phyloP scores from a whole-genome alignment of 2,329 filamentous ascomycete genomes.

The Graphilbum sp. region DNA sequence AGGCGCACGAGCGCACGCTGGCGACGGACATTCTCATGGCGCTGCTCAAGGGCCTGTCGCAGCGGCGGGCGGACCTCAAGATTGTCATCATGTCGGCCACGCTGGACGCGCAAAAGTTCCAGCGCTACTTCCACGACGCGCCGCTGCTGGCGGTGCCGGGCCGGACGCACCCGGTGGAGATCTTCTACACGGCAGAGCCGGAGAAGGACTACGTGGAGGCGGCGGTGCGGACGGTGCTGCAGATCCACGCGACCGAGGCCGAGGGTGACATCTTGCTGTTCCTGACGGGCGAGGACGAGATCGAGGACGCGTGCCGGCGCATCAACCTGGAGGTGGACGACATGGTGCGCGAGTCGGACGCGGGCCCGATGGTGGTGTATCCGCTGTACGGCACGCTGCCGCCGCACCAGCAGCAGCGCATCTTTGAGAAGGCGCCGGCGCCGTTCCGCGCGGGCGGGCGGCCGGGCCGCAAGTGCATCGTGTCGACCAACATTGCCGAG shows the following conservation, averaged over 20 bases:
- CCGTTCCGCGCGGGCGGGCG: slow-evolving; percentile 58
- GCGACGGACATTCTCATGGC: slow-evolving; percentile 97
- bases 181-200: slow-evolving; percentile 94
- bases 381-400: slow-evolving; percentile 89
- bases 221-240: slow-evolving; percentile 81
- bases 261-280: slow-evolving; percentile 92
- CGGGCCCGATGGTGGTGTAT: slow-evolving; percentile 78
- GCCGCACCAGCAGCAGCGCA: slow-evolving; percentile 82
- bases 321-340: slow-evolving; percentile 84
- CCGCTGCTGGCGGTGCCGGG: slow-evolving; percentile 88
- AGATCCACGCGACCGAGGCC: slow-evolving; percentile 85
- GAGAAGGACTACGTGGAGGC: slow-evolving; percentile 96
- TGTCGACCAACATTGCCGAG: slow-evolving; percentile 96
- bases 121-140: slow-evolving; percentile 90
- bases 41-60: slow-evolving; percentile 76
- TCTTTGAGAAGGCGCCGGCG: slow-evolving; percentile 77
- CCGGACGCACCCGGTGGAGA: slow-evolving; percentile 90
- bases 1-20: slow-evolving; percentile 94
- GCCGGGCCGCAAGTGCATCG: slow-evolving; percentile 83
- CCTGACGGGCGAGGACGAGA: slow-evolving; percentile 95
- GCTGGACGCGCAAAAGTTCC: slow-evolving; percentile 93
- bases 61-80: slow-evolving; percentile 75
- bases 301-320: slow-evolving; percentile 89
- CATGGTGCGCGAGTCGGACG: slow-evolving; percentile 77
- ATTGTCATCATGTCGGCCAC: slow-evolving; percentile 99